Evolutionary conservation across 2,329 filamentous ascomycete genomes (phyloP).

Genomic region (Aureobasidium vineae): DNA sequence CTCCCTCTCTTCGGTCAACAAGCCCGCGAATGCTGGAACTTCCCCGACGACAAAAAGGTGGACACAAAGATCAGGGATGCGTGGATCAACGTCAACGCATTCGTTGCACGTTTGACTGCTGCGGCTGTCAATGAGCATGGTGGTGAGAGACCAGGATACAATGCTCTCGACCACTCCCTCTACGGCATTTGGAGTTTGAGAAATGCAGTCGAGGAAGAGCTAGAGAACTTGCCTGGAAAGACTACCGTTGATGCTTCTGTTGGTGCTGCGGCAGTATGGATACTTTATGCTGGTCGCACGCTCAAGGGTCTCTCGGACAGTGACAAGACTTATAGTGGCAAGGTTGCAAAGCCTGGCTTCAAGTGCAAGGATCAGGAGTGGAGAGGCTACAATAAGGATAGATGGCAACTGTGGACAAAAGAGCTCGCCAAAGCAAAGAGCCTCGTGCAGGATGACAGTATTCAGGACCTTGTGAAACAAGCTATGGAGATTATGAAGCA

Average conservation of each 20-base stretch:
- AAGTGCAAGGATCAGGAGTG: conserved; percentile 7
- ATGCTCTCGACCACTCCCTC: conserved; percentile 10
- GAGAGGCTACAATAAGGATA: conserved; percentile 1
- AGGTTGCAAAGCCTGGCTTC: conserved; percentile 10
- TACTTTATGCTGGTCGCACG: conserved; percentile 7
- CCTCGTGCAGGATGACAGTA: not conserved
- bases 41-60: conserved; percentile 7
- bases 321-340: conserved; percentile 10
- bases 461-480: not conserved
- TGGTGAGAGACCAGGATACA: not conserved
- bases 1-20: conserved; percentile 12
- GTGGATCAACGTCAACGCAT: conserved; percentile 20
- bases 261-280: conserved; percentile 17
- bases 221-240: not conserved
- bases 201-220: conserved; percentile 14
- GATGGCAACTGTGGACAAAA: not conserved
- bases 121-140: not conserved
- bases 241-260: conserved; percentile 7
- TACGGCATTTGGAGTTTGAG: conserved; percentile 18
- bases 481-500: not conserved
- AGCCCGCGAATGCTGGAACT: conserved; percentile 20
- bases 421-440: not conserved
- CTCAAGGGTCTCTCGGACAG: conserved; percentile 3
- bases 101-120: conserved; percentile 16
- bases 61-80: not conserved